phyloP scores from a whole-genome alignment of 2,329 filamentous ascomycete species.

The Calonectria montana region DNA sequence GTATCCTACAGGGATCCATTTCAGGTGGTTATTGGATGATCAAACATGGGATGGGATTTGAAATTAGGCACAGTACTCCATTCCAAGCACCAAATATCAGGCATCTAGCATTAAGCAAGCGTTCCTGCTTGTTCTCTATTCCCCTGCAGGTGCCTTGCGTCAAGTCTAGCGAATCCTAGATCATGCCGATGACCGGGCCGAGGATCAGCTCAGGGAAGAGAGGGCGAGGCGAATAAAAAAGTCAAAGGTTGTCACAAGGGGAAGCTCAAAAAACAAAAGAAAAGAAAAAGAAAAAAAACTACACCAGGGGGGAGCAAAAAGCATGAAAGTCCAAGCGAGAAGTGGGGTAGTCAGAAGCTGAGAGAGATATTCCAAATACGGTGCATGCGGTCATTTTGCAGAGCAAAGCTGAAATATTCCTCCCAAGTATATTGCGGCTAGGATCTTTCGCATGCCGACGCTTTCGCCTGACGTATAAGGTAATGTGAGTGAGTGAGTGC shows the following conservation, averaged over 20 bases:
- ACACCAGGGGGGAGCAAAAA: slow-evolving; percentile 11
- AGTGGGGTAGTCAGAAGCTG: slow-evolving; percentile 22
- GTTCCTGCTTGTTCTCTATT: slow-evolving; percentile 31
- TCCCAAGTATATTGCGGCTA: slow-evolving; percentile 8
- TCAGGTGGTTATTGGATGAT: background rate
- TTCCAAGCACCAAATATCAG: background rate
- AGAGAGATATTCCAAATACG: background rate
- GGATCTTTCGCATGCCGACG: background rate
- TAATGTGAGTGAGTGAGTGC: background rate
- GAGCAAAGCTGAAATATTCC: background rate
- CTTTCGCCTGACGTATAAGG: background rate
- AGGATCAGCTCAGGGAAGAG: slow-evolving; percentile 26
- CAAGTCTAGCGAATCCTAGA: slow-evolving; percentile 26
- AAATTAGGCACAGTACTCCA: slow-evolving; percentile 7
- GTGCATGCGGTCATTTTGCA: background rate
- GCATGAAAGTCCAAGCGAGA: slow-evolving; percentile 18
- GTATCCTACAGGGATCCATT: background rate
- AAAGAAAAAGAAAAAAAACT: slow-evolving; percentile 3
- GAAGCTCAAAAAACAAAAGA: background rate
- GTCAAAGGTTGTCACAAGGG: background rate
- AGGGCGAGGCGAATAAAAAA: slow-evolving; percentile 16
- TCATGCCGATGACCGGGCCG: slow-evolving; percentile 18
- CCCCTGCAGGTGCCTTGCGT: slow-evolving; percentile 36
- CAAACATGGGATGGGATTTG: slow-evolving; percentile 1
- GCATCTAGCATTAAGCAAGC: slow-evolving; percentile 11